These are phyloP conservation scores for Globisporangium polare DNA, from an alignment of 352 stramenopile species.

Conservation along the genomic window DNA sequence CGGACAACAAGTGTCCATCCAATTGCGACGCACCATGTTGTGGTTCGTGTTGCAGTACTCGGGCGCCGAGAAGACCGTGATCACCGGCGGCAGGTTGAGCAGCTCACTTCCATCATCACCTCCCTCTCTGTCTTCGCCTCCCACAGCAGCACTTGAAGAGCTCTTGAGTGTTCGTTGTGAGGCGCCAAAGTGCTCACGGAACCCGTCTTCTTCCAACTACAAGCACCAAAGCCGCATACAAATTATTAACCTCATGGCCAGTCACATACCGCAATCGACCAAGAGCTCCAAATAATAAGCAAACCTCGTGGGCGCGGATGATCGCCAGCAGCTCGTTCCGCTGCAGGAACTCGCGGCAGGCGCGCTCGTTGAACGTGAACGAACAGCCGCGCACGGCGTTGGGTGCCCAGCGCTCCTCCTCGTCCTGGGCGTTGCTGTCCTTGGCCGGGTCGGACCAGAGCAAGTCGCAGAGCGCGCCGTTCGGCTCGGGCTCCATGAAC, in stretches of 20 bases:
- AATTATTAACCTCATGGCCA: background rate
- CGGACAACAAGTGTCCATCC: background rate
- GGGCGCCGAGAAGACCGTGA: constrained; percentile 81
- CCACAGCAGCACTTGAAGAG: background rate
- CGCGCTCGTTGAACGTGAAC: constrained; percentile 74
- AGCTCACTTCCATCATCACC: constrained; percentile 2
- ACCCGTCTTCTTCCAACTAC: constrained; percentile 67
- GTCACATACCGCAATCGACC: background rate
- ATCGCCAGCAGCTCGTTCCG: constrained; percentile 66
- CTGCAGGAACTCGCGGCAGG: constrained; percentile 59
- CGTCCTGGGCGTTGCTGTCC: constrained; percentile 28
- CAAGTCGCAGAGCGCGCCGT: constrained; percentile 97
- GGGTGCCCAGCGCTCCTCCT: constrained; percentile 40
- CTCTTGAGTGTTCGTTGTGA: background rate
- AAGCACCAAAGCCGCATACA: background rate
- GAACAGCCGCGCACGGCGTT: constrained; percentile 75
- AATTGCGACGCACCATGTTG: constrained; percentile 38
- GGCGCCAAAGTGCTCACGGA: constrained; percentile 62
- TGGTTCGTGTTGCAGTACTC: constrained; percentile 85
- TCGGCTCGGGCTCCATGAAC: constrained; percentile 76
- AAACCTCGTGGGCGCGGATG: constrained; percentile 72
- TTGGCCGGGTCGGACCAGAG: constrained; percentile 99
- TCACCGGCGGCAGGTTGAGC: constrained; percentile 42
- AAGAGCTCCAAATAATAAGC: background rate
- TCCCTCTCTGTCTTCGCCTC: constrained; percentile 8